Conservation (phyloP, 2,329 filamentous ascomycete species). For the Akanthomyces lecanii region DNA sequence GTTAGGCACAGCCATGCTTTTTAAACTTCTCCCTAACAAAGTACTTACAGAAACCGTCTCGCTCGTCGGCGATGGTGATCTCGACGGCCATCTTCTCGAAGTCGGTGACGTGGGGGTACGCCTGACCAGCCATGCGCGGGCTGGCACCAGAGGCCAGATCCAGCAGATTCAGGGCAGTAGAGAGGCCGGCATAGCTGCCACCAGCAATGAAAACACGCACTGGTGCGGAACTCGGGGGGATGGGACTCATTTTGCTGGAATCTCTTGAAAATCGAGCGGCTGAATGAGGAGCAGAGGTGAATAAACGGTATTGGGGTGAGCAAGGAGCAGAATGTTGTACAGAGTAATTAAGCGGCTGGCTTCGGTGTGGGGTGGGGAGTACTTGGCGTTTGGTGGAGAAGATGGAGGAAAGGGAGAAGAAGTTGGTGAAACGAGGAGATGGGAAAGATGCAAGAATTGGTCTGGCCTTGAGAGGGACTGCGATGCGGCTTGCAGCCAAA, state of each 20-base stretch:
- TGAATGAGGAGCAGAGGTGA: not conserved
- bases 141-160: constrained; percentile 57
- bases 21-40: not conserved
- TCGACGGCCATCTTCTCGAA: constrained; percentile 53
- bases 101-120: constrained; percentile 37
- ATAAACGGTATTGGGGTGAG: not conserved
- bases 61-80: constrained; percentile 71
- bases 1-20: constrained; percentile 9
- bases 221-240: constrained; percentile 29
- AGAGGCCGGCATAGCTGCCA: constrained; percentile 68
- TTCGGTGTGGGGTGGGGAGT: not conserved
- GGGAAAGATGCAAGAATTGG: not conserved
- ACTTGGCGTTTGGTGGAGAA: constrained; percentile 3
- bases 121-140: constrained; percentile 40
- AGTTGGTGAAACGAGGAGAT: not conserved
- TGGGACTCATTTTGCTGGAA: constrained; percentile 28
- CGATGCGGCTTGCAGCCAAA: not conserved
- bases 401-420: not conserved
- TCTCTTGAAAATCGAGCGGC: not conserved
- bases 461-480: not conserved
- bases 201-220: constrained; percentile 63
- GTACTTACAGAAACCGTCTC: constrained; percentile 74
- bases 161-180: constrained; percentile 61
- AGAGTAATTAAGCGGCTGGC: not conserved
- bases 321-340: not conserved